phyloP scores from a whole-genome alignment of 1,139 yeast species.

The Scheffersomyces illinoinensis region DNA sequence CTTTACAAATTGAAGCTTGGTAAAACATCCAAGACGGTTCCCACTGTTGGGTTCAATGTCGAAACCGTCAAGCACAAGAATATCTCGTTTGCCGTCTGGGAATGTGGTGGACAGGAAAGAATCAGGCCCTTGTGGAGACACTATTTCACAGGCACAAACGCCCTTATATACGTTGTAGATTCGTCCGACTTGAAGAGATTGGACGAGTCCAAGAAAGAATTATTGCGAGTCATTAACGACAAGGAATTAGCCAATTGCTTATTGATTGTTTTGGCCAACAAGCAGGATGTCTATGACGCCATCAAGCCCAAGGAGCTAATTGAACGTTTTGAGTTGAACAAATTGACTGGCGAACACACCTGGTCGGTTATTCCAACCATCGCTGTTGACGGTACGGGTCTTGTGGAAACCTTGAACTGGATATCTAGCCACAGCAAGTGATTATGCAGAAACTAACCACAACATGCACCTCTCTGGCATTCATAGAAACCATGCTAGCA shows the following conservation, averaged over 20 bases:
- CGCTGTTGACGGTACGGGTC: slow-evolving; percentile 74
- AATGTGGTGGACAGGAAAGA: slow-evolving; percentile 94
- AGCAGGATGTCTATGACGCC: slow-evolving; percentile 75
- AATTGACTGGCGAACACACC: slow-evolving; percentile 56
- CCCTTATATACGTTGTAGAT: slow-evolving; percentile 90
- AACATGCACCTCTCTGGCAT: neutral
- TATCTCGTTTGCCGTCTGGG: slow-evolving; percentile 93
- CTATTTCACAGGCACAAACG: slow-evolving; percentile 91
- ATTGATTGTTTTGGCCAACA: slow-evolving; percentile 83
- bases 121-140: slow-evolving; percentile 93
- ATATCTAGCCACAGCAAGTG: slow-evolving; percentile 59
- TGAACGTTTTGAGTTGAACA: slow-evolving; percentile 55
- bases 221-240: slow-evolving; percentile 73
- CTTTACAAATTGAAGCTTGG: slow-evolving; percentile 73
- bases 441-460: neutral
- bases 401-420: slow-evolving; percentile 76
- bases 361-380: slow-evolving; percentile 80
- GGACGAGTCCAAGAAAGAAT: slow-evolving; percentile 76
- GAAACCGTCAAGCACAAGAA: slow-evolving; percentile 89
- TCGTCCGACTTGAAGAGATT: slow-evolving; percentile 71
- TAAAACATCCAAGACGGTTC: slow-evolving; percentile 78
- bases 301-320: slow-evolving; percentile 66
- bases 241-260: slow-evolving; percentile 81
- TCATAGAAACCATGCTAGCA: neutral
- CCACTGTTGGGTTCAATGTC: slow-evolving; percentile 93